phyloP scores from a whole-genome alignment of 768 basidiomycete genomes.

The Austroboletus eburneus region DNA sequence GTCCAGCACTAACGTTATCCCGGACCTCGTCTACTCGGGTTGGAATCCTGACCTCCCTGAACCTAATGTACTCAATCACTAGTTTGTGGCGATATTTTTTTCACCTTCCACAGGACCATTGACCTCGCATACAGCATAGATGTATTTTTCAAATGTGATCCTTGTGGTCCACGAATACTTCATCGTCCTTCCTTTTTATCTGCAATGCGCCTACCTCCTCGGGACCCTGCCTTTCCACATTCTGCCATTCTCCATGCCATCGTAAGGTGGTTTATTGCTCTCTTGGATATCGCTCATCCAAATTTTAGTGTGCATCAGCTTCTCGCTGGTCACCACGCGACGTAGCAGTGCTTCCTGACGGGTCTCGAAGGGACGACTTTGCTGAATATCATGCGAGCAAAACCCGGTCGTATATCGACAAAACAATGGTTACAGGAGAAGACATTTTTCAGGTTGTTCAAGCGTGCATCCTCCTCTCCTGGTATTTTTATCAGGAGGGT shows the following conservation, averaged over 20 bases:
- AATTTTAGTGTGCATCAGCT: constrained; percentile 66
- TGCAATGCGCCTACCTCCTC: constrained; percentile 75
- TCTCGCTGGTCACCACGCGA: constrained; percentile 79
- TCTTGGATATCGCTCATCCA: constrained; percentile 9
- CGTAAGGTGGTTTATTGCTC: constrained; percentile 37
- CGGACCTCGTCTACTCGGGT: constrained; percentile 68
- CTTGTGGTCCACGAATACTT: constrained; percentile 79
- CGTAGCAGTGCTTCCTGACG: constrained; percentile 64
- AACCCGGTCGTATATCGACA: constrained; percentile 83
- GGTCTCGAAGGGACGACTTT: constrained; percentile 76
- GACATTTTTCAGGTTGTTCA: constrained; percentile 87
- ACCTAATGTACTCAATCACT: constrained; percentile 66
- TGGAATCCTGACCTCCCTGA: constrained; percentile 87
- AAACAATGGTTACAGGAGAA: constrained; percentile 84
- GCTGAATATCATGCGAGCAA: constrained; percentile 86
- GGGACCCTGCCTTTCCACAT: constrained; percentile 83
- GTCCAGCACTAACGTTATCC: constrained; percentile 47
- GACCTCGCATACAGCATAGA: constrained; percentile 55
- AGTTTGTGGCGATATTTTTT: constrained; percentile 44
- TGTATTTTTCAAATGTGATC: constrained; percentile 84
- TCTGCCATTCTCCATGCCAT: constrained; percentile 89
- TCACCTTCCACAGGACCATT: constrained; percentile 10
- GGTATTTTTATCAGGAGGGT: constrained; percentile 91
- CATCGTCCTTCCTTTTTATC: constrained; percentile 78
- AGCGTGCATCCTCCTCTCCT: constrained; percentile 79